Evolutionary conservation across 345 rosid species (phyloP).

Genomic region (Arabis alpina): DNA sequence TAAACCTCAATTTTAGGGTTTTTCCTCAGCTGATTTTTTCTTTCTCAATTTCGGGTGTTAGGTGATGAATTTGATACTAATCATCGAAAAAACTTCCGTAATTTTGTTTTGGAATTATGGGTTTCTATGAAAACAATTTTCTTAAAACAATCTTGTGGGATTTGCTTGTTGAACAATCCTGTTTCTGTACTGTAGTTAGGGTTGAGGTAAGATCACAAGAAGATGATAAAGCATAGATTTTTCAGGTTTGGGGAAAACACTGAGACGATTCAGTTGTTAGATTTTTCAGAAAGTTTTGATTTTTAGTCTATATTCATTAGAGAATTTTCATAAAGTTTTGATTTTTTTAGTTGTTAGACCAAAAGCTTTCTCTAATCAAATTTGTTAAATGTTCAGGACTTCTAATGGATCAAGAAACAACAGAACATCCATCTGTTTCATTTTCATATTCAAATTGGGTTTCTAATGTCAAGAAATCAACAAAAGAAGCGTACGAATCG

Average conservation of each 20-base stretch:
- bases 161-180: slow-evolving; percentile 6
- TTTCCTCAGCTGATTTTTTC: not conserved
- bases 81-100: not conserved
- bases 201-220: slow-evolving; percentile 1
- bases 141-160: not conserved
- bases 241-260: not conserved
- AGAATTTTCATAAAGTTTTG: slow-evolving; percentile 1
- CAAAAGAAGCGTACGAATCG: slow-evolving; percentile 54
- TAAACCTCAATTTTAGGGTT: not conserved
- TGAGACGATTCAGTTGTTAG: not conserved
- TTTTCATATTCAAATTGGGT: slow-evolving; percentile 45
- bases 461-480: slow-evolving; percentile 36
- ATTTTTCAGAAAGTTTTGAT: too few species aligned
- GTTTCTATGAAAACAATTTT: too few species aligned
- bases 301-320: not conserved
- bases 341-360: slow-evolving; percentile 21
- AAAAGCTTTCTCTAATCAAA: slow-evolving; percentile 3
- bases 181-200: not conserved
- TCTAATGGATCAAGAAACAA: slow-evolving; percentile 33
- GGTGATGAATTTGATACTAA: not conserved
- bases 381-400: slow-evolving; percentile 28
- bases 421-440: slow-evolving; percentile 31
- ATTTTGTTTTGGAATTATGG: too few species aligned
- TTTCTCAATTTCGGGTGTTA: slow-evolving; percentile 5
- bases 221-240: slow-evolving; percentile 6